Evolutionary conservation across 2,329 filamentous ascomycete species (phyloP).

Genomic region (Myriosclerotinia duriaeana): DNA sequence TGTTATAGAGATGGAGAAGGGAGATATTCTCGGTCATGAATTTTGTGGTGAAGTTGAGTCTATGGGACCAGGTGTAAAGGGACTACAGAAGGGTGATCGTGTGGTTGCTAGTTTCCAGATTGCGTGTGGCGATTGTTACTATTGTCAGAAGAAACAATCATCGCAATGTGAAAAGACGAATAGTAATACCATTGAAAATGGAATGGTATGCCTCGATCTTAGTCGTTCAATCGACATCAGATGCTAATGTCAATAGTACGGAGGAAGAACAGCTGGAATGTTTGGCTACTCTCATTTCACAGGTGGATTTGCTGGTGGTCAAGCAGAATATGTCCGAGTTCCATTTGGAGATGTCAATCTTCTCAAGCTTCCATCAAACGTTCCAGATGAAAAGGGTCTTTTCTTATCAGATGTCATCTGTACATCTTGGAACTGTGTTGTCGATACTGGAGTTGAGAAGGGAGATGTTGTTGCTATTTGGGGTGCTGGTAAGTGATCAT

Average conservation of each 20-base stretch:
- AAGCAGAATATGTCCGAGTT: conserved; percentile 83
- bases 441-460: conserved; percentile 78
- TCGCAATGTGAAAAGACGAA: conserved; percentile 82
- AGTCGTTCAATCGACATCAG: not conserved
- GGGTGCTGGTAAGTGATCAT: conserved; percentile 55
- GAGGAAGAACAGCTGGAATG: conserved; percentile 70
- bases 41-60: conserved; percentile 52
- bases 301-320: conserved; percentile 82
- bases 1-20: conserved; percentile 50
- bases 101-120: conserved; percentile 89
- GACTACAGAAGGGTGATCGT: conserved; percentile 59
- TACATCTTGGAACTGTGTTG: conserved; percentile 79
- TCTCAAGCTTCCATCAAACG: conserved; percentile 71
- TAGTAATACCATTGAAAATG: conserved; percentile 66
- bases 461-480: conserved; percentile 79
- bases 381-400: conserved; percentile 78
- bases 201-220: conserved; percentile 49
- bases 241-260: conserved; percentile 51
- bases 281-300: conserved; percentile 78
- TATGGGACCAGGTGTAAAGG: conserved; percentile 52
- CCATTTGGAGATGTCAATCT: conserved; percentile 80
- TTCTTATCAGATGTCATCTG: conserved; percentile 78
- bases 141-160: conserved; percentile 74
- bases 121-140: conserved; percentile 70
- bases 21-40: conserved; percentile 55